Conservation (phyloP, 805 yeast genomes). For the Metschnikowia vanudenii region DNA sequence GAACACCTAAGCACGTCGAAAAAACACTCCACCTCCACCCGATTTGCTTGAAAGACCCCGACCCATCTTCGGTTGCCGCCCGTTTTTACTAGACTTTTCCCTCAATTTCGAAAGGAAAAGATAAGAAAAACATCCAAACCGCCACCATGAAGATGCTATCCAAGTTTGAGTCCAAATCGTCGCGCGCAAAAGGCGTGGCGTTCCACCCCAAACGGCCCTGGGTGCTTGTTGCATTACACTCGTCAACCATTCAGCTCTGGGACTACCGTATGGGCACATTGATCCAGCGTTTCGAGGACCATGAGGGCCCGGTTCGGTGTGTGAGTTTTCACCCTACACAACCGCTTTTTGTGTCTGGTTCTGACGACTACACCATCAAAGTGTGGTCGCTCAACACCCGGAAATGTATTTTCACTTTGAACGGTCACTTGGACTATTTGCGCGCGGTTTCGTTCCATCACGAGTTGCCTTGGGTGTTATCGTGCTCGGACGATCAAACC, state of each 20-base stretch:
- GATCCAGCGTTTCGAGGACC: constrained; percentile 95
- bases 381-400: constrained; percentile 95
- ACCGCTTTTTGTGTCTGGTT: constrained; percentile 95
- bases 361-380: constrained; percentile 92
- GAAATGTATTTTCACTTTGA: constrained; percentile 85
- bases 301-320: constrained; percentile 96
- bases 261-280: constrained; percentile 99
- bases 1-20: constrained; percentile 1
- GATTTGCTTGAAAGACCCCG: no score
- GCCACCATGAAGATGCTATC: constrained; percentile 32
- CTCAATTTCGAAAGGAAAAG: no score
- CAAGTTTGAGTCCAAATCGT: constrained; percentile 93
- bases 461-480: constrained; percentile 95
- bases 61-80: not conserved
- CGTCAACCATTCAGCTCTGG: constrained; percentile 99
- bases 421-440: constrained; percentile 93
- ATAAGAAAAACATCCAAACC: not conserved
- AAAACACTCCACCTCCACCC: not conserved
- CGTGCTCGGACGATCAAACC: constrained; percentile 97
- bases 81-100: not conserved
- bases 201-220: constrained; percentile 96
- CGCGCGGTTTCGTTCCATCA: constrained; percentile 93
- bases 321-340: constrained; percentile 97
- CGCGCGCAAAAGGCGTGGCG: constrained; percentile 96
- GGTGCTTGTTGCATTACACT: constrained; percentile 91